Percentiles rank a stretch among this genome's conserved stretches.
phyloP scores from a whole-genome alignment of 106 monocot genomes.

The Xerophyta viscosa region DNA sequence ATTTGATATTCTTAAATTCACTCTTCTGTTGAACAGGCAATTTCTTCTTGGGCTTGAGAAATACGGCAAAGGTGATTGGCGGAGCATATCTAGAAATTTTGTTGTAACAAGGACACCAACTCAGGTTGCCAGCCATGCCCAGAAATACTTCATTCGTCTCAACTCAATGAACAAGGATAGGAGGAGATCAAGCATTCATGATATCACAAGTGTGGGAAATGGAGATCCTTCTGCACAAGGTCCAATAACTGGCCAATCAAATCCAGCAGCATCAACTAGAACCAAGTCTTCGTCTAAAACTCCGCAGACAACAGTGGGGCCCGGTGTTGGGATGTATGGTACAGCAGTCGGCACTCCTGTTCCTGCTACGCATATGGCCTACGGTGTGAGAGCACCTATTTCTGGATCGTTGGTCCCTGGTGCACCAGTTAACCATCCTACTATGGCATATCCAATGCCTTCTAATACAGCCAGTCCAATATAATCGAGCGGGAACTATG shows the following conservation, averaged over 20 bases:
- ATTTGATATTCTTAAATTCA: neutral
- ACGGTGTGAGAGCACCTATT: neutral
- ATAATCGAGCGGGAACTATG: neutral
- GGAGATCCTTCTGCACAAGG: neutral
- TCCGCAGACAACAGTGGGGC: neutral
- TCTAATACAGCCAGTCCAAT: neutral
- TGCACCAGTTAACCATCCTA: conserved; percentile 1
- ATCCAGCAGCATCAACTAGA: neutral
- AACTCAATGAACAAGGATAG: conserved; percentile 6
- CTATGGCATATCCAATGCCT: neutral
- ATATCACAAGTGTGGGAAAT: conserved; percentile 1
- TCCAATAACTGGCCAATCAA: neutral
- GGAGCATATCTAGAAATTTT: conserved; percentile 43
- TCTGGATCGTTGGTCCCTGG: neutral
- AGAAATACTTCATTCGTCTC: neutral
- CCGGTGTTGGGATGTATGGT: neutral
- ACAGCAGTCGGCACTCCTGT: neutral
- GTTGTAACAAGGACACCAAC: conserved; percentile 34
- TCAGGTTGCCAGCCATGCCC: conserved; percentile 15
- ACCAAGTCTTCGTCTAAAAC: neutral
- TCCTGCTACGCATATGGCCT: neutral
- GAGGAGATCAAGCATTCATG: conserved; percentile 1
- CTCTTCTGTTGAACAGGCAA: neutral
- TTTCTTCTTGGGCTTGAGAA: conserved; percentile 30
- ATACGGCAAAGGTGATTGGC: conserved; percentile 41